Base-by-base conservation (phyloP, 2,329 filamentous ascomycete genomes). In the Cladophialophora chaetospira region DNA sequence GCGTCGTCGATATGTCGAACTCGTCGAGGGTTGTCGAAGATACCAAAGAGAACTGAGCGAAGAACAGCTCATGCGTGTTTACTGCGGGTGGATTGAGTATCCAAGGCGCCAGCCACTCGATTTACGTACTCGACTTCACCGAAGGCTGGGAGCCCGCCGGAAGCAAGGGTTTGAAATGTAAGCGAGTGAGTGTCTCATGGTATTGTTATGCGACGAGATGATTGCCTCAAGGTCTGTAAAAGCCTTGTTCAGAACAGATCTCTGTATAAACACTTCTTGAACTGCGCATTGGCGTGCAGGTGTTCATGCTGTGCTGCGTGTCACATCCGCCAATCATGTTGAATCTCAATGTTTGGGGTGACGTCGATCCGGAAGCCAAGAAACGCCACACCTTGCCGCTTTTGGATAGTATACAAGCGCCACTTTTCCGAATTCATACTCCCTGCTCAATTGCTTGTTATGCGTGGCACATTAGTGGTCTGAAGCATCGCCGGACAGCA, bases 31-130 rank as follows among this genome's bases (percentile, higher is more conserved):
- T n/a, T n/a, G n/a, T n/a, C n/a, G n/a, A n/a, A n/a, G n/a, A n/a
- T n/a, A n/a, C 42, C 28, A 28, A 55, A 25, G 43, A 31, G 25
- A 48, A 48, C 10, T 25, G 51, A 58, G 25, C 40, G 47, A 53
- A 47, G 25, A 45, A 35, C 40, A 48, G 15, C 17, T 33, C 25
- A 31, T 33, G 19, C 35, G 36, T 21, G 19, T 33, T 25, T 28
- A 33, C 33, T 23, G 26, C 8, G 48, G 19, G 46, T 21, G 45
- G 19, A n/a, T 49, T 21, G 57, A 33, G 53, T 43, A 19, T 59
- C 28, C 44, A 55, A 55, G 57, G 60, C 60, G 57, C 60, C 60
- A 62, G 60, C 60, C 60, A 60, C 60, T 45, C 57, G 55, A 62
- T 62, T 62, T 60, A 57, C 46, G 53, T 51, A 50, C 21, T 29